A percentile compares a stretch with the other conserved stretches of the same genome.
phyloP scores from a whole-genome alignment of 495 filamentous ascomycete genomes.

The Mytilinidion resinicola region DNA sequence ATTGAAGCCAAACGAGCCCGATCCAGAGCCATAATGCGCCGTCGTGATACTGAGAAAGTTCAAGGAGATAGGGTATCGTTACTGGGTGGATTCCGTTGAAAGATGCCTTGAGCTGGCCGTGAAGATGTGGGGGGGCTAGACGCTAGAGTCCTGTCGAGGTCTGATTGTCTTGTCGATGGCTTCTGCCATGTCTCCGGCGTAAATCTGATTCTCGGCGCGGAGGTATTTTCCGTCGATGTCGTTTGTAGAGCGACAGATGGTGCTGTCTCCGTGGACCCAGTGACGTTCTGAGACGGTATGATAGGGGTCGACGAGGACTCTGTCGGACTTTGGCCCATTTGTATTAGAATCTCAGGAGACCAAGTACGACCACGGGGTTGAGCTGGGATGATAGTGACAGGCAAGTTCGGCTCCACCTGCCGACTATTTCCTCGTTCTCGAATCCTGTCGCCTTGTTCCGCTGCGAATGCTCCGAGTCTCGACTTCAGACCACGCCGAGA shows the following conservation, averaged over 20 bases:
- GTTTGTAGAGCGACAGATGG: not conserved
- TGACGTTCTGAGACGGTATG: no score
- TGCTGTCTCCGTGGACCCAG: no score
- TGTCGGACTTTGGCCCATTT: conserved; percentile 1
- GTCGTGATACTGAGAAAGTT: no score
- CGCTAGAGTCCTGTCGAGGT: not conserved
- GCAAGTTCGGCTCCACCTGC: conserved; percentile 41
- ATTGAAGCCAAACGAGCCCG: no score
- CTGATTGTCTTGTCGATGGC: not conserved
- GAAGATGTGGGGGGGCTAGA: not conserved
- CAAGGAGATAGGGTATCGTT: no score
- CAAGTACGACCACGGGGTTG: conserved; percentile 47
- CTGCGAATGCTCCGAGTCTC: conserved; percentile 35
- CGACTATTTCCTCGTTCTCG: conserved; percentile 24
- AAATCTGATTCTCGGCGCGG: conserved; percentile 8
- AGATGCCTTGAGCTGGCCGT: no score
- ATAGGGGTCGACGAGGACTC: no score
- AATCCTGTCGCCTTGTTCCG: conserved; percentile 33
- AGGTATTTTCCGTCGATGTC: not conserved
- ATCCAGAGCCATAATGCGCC: no score
- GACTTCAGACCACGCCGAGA: conserved; percentile 32
- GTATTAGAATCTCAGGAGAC: conserved; percentile 28
- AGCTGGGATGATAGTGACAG: conserved; percentile 64
- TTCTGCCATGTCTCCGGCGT: conserved; percentile 16
- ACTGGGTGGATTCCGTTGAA: no score